Base-by-base conservation (phyloP, 2,329 filamentous ascomycete genomes). In the Paracoccidioides lutzii region DNA sequence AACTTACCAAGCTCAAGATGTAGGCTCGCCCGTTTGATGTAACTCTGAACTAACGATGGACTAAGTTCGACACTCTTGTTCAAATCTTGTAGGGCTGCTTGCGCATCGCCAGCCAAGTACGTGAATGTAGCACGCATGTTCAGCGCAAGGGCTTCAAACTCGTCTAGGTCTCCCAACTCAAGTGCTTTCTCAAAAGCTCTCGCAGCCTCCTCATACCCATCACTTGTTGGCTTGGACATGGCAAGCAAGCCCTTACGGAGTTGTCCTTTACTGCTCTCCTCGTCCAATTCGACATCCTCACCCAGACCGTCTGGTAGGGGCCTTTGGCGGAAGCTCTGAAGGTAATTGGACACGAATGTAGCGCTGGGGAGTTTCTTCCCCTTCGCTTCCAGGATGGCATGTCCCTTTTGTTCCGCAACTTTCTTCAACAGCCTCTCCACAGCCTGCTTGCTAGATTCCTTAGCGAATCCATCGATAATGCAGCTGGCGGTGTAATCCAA, bases 21-120 rank as follows among this genome's bases (percentile, higher is more conserved):
- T 85, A 98, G 95, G 79, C 90, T 97, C 55, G 93, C 93, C 58
- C 93, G 87, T 80, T 98, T 98, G 76, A 98, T 95, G 72, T 94
- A 97, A 76, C 88, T 95, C 76, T 98, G 93, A 6, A 90, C 94
- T 75, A 97, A 78, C 7, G 81, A 78, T 12, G 89, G 87, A 66
- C 97, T 85, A 49, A 97, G 77, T 72, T 95, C 88, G 57, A 97
- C 86, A 71, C 89, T 95, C 81, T 88, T 93, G 71, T 90, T 88
- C 66, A 98, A 81, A 68, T 97, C 93, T 43, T 79, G 75, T 62
- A 96, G 78, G 3, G 93, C 93, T 59, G 85, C 81, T 54, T 86
- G 79, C 64, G 91, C 90, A 70, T 95, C 89, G 57, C 93, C 93
- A 62, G 87, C 84, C 59, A 98, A 80, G 69, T 95, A 97, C 68